Evolutionary conservation across 2,329 filamentous ascomycete species (phyloP), one percentile per base, ranked within the genome.

Genomic region (Coniella vitis): DNA sequence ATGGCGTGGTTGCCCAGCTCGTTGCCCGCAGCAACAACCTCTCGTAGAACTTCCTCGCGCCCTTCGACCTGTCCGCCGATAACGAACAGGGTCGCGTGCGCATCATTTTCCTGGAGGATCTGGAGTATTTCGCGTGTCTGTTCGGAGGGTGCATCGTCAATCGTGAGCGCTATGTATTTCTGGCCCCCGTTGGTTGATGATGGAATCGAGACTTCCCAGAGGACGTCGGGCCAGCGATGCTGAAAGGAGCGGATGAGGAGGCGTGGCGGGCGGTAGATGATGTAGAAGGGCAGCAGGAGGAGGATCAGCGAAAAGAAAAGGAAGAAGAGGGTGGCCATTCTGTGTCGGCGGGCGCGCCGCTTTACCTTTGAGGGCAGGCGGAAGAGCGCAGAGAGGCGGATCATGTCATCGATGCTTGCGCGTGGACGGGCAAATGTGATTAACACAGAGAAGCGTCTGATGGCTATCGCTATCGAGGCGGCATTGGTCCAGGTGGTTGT

Each of bases 1-100:
- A 93, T 90, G 9, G 86, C 90, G 66, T 95, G 90, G 67, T 95
- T 95, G 20, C 79, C 90, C 3, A 95, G 71, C 69, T 90, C 86
- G 63, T 86, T 79, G 19, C 82, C 83, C 42, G 67, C 70, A 34
- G 70, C 68, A n/a, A 87, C 70, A 1, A 86, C 69, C 35, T 77
- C 70, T 38, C 73, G 66, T 29, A 89, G 70, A 3, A 75, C 65
- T 5, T 70, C 67, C 60, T 83, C 74, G 22, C 71, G 59, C 8
- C 61, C 63, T 3, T 69, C 57, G 9, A 88, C 81, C 68, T 95
- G 89, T 3, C 76, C 76, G 8, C 90, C 90, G 58, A 95, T 95
- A 29, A 94, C 75, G 65, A 95, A 96, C 64, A 95, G 93, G 0
- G 90, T 95, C 0, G 90, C 90, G 17, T 74, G 79, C 13, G 84